phyloP scores from a whole-genome alignment of 1,284 basidiomycete species.

The Xerocomus nothofagi region DNA sequence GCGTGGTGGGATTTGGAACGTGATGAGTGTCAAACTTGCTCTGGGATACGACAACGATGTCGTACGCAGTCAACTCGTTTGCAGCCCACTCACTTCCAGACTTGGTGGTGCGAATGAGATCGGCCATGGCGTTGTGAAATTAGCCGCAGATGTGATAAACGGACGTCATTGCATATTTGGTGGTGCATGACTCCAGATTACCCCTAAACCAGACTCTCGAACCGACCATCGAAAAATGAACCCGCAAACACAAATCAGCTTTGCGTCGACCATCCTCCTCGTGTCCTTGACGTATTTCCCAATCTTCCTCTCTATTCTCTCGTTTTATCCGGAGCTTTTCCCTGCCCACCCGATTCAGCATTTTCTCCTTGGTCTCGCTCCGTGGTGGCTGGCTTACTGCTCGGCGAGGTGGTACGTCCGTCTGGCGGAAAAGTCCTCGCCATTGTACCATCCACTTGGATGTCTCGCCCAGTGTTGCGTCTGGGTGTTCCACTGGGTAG shows the following conservation, averaged over 20 bases:
- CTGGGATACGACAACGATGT: no score
- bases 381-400: conserved; percentile 27
- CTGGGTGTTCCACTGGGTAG: conserved; percentile 30
- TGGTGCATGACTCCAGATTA: conserved; percentile 1
- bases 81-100: no score
- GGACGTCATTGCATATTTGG: neutral
- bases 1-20: no score
- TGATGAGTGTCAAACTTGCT: no score
- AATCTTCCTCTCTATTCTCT: conserved; percentile 19
- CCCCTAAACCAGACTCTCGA: conserved; percentile 1
- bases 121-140: no score
- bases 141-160: no score
- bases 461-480: conserved; percentile 28
- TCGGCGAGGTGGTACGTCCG: conserved; percentile 26
- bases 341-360: conserved; percentile 11
- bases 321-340: conserved; percentile 14
- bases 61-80: no score
- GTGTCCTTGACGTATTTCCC: conserved; percentile 18
- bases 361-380: conserved; percentile 22
- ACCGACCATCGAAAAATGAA: conserved; percentile 11
- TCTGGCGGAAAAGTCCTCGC: conserved; percentile 24
- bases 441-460: conserved; percentile 28
- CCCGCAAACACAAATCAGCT: neutral
- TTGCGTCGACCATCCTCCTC: conserved; percentile 10
- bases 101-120: no score